phyloP scores from a whole-genome alignment of 805 yeast species.

The Saccharomycopsis malanga region DNA sequence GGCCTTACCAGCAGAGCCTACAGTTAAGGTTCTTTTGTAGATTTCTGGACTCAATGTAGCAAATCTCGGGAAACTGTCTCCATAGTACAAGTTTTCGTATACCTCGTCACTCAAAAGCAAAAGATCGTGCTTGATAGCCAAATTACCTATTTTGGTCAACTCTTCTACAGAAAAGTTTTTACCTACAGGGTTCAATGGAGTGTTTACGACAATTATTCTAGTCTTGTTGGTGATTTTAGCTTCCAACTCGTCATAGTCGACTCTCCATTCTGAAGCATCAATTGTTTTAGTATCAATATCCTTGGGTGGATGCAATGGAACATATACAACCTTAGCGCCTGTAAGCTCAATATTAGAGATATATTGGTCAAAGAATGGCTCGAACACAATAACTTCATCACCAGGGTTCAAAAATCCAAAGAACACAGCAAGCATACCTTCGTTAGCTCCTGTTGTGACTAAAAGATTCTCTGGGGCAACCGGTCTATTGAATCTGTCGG shows the following conservation, averaged over 20 bases:
- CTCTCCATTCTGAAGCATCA: slow-evolving; percentile 78
- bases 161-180: slow-evolving; percentile 78
- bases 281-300: slow-evolving; percentile 58
- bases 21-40: slow-evolving; percentile 71
- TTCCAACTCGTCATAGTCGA: slow-evolving; percentile 74
- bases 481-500: slow-evolving; percentile 53
- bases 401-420: slow-evolving; percentile 80
- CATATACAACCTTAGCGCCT: slow-evolving; percentile 88
- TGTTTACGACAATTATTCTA: slow-evolving; percentile 78
- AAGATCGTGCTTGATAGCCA: slow-evolving; percentile 81
- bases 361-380: slow-evolving; percentile 96
- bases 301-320: slow-evolving; percentile 76
- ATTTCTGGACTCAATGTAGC: slow-evolving; percentile 79
- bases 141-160: slow-evolving; percentile 62
- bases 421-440: slow-evolving; percentile 81
- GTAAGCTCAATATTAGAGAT: slow-evolving; percentile 89
- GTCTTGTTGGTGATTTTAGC: slow-evolving; percentile 65
- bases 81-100: slow-evolving; percentile 81
- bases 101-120: slow-evolving; percentile 89
- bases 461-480: slow-evolving; percentile 57
- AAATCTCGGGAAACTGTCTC: slow-evolving; percentile 65
- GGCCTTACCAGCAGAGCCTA: slow-evolving; percentile 96
- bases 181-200: slow-evolving; percentile 97
- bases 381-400: slow-evolving; percentile 93
- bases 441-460: slow-evolving; percentile 95